phyloP scores from a whole-genome alignment of 2,329 filamentous ascomycete species.

The Neofusicoccum cordaticola region DNA sequence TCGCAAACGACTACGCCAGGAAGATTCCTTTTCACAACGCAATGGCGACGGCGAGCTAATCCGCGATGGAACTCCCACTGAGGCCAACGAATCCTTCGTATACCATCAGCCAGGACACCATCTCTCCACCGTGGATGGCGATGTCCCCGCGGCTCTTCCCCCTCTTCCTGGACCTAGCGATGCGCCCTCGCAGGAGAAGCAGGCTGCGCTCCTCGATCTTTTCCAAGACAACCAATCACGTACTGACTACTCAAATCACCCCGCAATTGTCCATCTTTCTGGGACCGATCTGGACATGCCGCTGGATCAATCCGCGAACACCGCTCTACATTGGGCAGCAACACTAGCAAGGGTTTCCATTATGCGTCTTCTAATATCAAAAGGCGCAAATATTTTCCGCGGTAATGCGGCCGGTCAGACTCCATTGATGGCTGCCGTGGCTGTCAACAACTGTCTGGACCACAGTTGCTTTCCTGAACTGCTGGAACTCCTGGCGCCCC shows the following conservation, averaged over 20 bases:
- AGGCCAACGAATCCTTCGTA: conserved; percentile 75
- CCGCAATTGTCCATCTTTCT: conserved; percentile 71
- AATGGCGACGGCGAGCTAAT: conserved; percentile 57
- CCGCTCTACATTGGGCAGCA: conserved; percentile 92
- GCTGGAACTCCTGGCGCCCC: conserved; percentile 81
- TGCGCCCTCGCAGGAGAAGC: conserved; percentile 73
- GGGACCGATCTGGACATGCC: conserved; percentile 86
- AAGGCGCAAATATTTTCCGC: conserved; percentile 82
- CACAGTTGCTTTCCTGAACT: conserved; percentile 86
- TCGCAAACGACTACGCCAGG: conserved; percentile 67
- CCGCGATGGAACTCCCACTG: conserved; percentile 68
- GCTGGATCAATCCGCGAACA: conserved; percentile 84
- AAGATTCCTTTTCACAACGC: conserved; percentile 36
- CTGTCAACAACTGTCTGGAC: conserved; percentile 92
- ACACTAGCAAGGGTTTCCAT: conserved; percentile 84
- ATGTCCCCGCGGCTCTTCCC: conserved; percentile 59
- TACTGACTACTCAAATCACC: conserved; percentile 70
- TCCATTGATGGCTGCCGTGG: conserved; percentile 85
- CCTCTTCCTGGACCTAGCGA: conserved; percentile 60
- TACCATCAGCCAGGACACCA: conserved; percentile 54
- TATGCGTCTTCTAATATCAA: conserved; percentile 74
- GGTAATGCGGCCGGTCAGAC: conserved; percentile 90
- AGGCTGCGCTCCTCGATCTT: conserved; percentile 75
- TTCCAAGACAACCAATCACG: conserved; percentile 53
- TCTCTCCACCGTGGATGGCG: conserved; percentile 45